These are phyloP conservation scores for Rhodocollybia butyracea DNA, from an alignment of 768 basidiomycete genomes.

Conservation along the genomic window DNA sequence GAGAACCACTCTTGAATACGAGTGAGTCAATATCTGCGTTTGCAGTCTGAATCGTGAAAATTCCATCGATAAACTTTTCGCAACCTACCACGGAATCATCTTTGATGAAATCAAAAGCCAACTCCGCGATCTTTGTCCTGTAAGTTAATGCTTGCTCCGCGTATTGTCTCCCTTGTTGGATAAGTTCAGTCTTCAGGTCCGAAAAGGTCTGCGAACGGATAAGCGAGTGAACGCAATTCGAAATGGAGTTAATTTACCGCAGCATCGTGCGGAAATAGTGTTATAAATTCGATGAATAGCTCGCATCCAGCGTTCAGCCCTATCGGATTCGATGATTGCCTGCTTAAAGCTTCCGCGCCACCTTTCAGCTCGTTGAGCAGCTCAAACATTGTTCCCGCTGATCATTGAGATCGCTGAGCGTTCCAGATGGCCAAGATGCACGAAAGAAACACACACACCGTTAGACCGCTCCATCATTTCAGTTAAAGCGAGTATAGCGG, in stretches of 20 bases:
- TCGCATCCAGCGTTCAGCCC: slow-evolving; percentile 87
- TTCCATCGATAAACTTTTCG: slow-evolving; percentile 7
- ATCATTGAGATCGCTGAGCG: slow-evolving; percentile 7
- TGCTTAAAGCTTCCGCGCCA: slow-evolving; percentile 62
- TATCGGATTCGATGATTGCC: slow-evolving; percentile 71
- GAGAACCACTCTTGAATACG: slow-evolving; percentile 94
- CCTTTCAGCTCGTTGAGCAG: slow-evolving; percentile 81
- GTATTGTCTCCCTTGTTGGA: slow-evolving; percentile 78
- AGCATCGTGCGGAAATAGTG: slow-evolving; percentile 78
- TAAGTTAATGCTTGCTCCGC: slow-evolving; percentile 78
- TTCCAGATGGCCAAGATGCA: slow-evolving; percentile 3
- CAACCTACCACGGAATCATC: slow-evolving; percentile 82
- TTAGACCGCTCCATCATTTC: slow-evolving; percentile 77
- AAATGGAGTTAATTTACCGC: too few relatives aligned
- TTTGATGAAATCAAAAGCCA: slow-evolving; percentile 89
- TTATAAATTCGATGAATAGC: slow-evolving; percentile 88
- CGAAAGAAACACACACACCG: slow-evolving; percentile 44
- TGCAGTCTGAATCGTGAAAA: slow-evolving; percentile 4
- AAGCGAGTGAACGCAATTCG: too few relatives aligned
- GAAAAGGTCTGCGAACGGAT: slow-evolving; percentile 62
- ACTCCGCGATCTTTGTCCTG: slow-evolving; percentile 84
- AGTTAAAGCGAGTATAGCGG: slow-evolving; percentile 83
- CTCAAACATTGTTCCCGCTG: slow-evolving; percentile 92
- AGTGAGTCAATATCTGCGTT: slow-evolving; percentile 89
- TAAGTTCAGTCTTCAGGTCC: slow-evolving; percentile 78